phyloP scores from a whole-genome alignment of 108 stramenopile species.

The Parmales sp. region DNA sequence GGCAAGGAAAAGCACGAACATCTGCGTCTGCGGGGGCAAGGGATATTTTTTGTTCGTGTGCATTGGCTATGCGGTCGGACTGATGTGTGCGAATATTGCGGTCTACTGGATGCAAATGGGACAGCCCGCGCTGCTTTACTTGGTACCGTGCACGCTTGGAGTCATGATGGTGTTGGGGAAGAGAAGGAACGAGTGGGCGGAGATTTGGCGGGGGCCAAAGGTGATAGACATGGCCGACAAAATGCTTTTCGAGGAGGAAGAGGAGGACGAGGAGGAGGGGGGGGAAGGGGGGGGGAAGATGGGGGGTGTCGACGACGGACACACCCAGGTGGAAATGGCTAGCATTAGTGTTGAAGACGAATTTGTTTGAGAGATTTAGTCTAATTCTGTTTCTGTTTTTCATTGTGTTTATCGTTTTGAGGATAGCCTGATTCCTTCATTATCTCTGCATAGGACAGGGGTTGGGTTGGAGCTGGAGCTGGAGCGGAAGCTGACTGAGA shows the following conservation, averaged over 20 bases:
- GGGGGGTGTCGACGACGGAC: background rate
- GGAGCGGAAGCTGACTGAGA: too few relatives aligned
- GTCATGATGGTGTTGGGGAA: constrained; percentile 52
- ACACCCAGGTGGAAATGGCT: too few relatives aligned
- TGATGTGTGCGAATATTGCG: constrained; percentile 73
- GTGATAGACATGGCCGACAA: constrained; percentile 48
- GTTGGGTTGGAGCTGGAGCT: too few relatives aligned
- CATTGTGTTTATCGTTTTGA: too few relatives aligned
- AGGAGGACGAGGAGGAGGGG: background rate
- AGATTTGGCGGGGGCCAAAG: constrained; percentile 63
- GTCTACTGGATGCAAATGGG: constrained; percentile 74
- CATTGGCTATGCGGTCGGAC: constrained; percentile 70
- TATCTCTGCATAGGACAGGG: too few relatives aligned
- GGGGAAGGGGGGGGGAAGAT: background rate
- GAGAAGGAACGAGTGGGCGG: constrained; percentile 46
- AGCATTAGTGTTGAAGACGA: too few relatives aligned
- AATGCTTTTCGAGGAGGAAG: constrained; percentile 26
- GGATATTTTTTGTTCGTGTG: constrained; percentile 22
- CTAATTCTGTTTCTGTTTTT: too few relatives aligned
- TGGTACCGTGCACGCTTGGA: constrained; percentile 80
- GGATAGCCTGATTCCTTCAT: too few relatives aligned
- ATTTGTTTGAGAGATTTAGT: too few relatives aligned
- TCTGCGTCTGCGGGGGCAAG: too few relatives aligned
- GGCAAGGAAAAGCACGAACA: too few relatives aligned
- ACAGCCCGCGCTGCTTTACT: constrained; percentile 82